Conservation (phyloP, 2,329 filamentous ascomycete genomes). For the Trichophyton benhamiae region DNA sequence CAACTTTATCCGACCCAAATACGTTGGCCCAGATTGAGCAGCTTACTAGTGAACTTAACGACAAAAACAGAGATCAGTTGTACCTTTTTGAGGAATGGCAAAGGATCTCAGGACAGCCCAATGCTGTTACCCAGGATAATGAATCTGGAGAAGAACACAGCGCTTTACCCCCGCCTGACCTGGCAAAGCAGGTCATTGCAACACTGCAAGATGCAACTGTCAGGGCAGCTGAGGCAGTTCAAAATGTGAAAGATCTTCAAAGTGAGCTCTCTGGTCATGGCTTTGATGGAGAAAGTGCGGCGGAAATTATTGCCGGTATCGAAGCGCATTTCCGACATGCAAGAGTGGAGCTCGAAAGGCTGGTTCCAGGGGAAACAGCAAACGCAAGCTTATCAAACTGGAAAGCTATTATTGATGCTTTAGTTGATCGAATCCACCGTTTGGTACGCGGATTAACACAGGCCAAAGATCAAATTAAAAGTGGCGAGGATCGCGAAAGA, state of each 20-base stretch:
- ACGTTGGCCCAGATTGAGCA: slow-evolving; percentile 7
- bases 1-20: slow-evolving; percentile 3
- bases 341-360: slow-evolving; percentile 33
- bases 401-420: slow-evolving; percentile 28
- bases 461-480: slow-evolving; percentile 23
- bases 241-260: slow-evolving; percentile 25
- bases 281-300: slow-evolving; percentile 23
- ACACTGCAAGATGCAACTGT: slow-evolving; percentile 26
- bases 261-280: slow-evolving; percentile 29
- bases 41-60: slow-evolving; percentile 28
- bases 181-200: slow-evolving; percentile 27
- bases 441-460: slow-evolving; percentile 25
- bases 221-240: slow-evolving; percentile 28
- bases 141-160: not conserved
- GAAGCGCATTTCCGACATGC: slow-evolving; percentile 30
- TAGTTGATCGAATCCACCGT: slow-evolving; percentile 28
- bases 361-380: slow-evolving; percentile 33
- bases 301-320: slow-evolving; percentile 27
- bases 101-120: slow-evolving; percentile 18
- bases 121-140: slow-evolving; percentile 7
- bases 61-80: slow-evolving; percentile 29
- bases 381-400: slow-evolving; percentile 28
- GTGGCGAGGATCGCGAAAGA: slow-evolving; percentile 27
- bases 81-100: slow-evolving; percentile 31
- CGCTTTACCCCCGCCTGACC: slow-evolving; percentile 27